Percentiles rank a stretch among this genome's conserved stretches.
Evolutionary conservation across 1,139 yeast genomes (phyloP).

Genomic region (Eremothecium sinecaudum): DNA sequence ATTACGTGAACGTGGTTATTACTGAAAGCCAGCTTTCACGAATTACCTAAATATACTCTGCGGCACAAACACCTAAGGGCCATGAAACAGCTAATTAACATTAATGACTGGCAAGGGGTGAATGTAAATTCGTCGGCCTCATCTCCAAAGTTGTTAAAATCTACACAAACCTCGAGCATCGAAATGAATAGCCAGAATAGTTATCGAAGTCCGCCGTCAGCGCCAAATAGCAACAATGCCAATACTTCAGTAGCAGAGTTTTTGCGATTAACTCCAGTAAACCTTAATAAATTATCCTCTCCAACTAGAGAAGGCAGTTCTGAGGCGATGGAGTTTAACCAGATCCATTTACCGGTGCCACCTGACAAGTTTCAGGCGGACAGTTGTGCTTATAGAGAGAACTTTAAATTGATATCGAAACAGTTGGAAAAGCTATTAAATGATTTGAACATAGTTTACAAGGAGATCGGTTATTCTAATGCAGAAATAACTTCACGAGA

Average conservation of each 20-base stretch:
- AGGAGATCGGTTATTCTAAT: conserved; percentile 34
- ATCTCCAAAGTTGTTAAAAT: not conserved
- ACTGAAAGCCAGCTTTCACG: no score
- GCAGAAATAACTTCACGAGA: conserved; percentile 32
- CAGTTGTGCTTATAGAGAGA: conserved; percentile 26
- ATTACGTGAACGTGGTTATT: no score
- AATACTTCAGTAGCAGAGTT: conserved; percentile 11
- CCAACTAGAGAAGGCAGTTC: conserved; percentile 15
- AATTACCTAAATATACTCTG: no score
- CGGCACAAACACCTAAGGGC: no score
- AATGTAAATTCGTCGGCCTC: not conserved
- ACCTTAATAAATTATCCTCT: conserved; percentile 17
- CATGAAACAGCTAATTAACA: conserved; percentile 4
- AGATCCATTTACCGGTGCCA: conserved; percentile 2
- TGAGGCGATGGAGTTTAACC: conserved; percentile 1
- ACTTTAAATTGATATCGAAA: conserved; percentile 29
- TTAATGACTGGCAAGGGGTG: conserved; percentile 2
- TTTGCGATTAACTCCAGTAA: conserved; percentile 22
- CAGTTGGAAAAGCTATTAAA: conserved; percentile 30
- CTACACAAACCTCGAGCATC: not conserved
- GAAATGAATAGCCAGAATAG: not conserved
- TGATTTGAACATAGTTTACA: conserved; percentile 31
- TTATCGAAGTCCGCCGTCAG: conserved; percentile 2
- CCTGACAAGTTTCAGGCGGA: no score
- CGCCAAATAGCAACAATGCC: conserved; percentile 1